Percentiles rank a stretch among this genome's conserved stretches.
These are phyloP conservation scores for Blastocystis hominis DNA, from an alignment of 352 stramenopile species.

Conservation along the genomic window DNA sequence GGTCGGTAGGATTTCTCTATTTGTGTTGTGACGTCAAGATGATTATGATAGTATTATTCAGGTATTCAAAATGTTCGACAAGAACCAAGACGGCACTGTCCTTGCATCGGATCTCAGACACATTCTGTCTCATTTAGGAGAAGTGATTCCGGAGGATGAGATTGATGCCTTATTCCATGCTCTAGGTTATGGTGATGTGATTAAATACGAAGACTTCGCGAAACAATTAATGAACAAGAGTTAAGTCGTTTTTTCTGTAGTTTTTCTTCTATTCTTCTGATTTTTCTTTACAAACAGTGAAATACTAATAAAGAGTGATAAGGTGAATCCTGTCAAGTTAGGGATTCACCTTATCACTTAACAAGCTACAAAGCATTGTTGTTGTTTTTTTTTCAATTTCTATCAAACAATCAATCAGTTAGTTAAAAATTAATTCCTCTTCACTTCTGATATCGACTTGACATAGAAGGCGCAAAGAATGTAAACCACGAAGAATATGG, in stretches of 20 bases:
- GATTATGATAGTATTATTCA: conserved; percentile 51
- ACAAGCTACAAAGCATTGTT: background rate
- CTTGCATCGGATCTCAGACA: conserved; percentile 1
- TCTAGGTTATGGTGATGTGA: conserved; percentile 33
- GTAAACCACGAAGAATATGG: background rate
- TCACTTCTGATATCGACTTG: conserved; percentile 22
- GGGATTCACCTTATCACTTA: background rate
- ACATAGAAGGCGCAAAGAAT: conserved; percentile 18
- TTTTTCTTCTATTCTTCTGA: too few species aligned
- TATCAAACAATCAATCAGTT: background rate
- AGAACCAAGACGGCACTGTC: conserved; percentile 48
- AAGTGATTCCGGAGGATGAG: conserved; percentile 47
- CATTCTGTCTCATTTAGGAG: conserved; percentile 45
- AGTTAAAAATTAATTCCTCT: background rate
- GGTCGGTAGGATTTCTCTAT: background rate
- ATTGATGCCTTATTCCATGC: conserved; percentile 32
- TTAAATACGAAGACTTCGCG: conserved; percentile 37
- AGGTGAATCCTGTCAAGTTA: background rate
- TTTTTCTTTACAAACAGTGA: background rate
- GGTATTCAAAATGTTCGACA: conserved; percentile 56
- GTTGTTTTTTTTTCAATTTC: background rate
- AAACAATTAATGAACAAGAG: background rate
- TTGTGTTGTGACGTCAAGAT: background rate
- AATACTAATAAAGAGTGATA: background rate
- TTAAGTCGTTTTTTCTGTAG: background rate